A percentile compares a stretch with the other conserved stretches of the same genome.
phyloP scores from a whole-genome alignment of 495 filamentous ascomycete genomes.

The Daldinia loculata region DNA sequence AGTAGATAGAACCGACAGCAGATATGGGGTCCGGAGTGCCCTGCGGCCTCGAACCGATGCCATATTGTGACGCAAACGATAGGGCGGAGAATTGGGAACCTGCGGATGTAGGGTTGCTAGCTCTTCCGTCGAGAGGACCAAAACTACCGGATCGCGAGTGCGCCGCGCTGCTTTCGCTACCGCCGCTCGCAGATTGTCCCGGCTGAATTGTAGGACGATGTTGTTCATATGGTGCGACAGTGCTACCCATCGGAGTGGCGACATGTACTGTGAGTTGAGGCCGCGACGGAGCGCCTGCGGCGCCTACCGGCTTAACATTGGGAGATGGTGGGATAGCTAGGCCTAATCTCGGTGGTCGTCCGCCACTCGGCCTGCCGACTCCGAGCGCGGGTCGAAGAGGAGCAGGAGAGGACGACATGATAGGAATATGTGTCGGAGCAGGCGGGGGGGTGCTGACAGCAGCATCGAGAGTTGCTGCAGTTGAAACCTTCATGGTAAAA shows the following conservation, averaged over 20 bases:
- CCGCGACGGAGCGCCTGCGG: constrained; percentile 45
- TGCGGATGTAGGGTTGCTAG: constrained; percentile 80
- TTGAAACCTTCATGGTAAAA: constrained; percentile 44
- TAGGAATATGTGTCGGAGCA: constrained; percentile 54
- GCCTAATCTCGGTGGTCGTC: constrained; percentile 79
- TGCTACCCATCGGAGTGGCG: constrained; percentile 84
- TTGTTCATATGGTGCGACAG: constrained; percentile 69
- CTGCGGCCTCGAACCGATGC: constrained; percentile 62
- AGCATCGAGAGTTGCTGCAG: constrained; percentile 37
- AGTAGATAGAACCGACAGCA: constrained; percentile 84
- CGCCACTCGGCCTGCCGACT: constrained; percentile 70
- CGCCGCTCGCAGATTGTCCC: constrained; percentile 71
- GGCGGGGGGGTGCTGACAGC: constrained; percentile 43
- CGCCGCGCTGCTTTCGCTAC: constrained; percentile 69
- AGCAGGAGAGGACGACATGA: constrained; percentile 77
- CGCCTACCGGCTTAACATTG: constrained; percentile 73
- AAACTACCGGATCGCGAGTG: constrained; percentile 80
- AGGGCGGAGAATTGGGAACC: constrained; percentile 79
- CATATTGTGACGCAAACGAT: constrained; percentile 76
- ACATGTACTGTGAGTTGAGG: constrained; percentile 74
- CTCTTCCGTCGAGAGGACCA: constrained; percentile 74
- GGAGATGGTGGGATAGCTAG: constrained; percentile 88
- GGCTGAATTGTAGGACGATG: constrained; percentile 54
- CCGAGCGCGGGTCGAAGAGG: constrained; percentile 87
- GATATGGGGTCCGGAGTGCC: constrained; percentile 87